phyloP scores from a whole-genome alignment of 1,284 basidiomycete genomes.

The Trametes versicolor region DNA sequence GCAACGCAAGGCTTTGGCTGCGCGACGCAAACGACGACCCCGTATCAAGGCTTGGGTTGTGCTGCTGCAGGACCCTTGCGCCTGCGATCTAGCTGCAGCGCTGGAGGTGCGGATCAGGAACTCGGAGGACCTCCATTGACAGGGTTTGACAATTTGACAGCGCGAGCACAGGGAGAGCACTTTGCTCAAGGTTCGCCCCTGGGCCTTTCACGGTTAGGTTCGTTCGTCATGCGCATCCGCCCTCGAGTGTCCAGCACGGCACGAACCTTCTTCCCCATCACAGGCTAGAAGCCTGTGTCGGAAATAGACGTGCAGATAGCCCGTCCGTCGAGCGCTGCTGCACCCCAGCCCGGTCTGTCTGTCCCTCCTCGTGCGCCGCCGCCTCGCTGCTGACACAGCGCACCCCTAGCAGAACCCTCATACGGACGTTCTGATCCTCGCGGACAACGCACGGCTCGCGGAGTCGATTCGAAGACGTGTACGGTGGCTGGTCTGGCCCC shows the following conservation, averaged over 20 bases:
- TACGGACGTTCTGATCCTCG: conserved; percentile 28
- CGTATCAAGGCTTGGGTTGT: not conserved
- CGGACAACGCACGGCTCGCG: conserved; percentile 1
- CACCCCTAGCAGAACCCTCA: not conserved
- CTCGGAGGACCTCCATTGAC: not conserved
- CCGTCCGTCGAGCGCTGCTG: not conserved
- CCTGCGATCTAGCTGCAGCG: not conserved
- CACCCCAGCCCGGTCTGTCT: not conserved
- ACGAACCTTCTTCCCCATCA: not conserved
- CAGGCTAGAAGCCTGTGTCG: not conserved
- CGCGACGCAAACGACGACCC: not conserved
- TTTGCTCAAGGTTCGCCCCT: too few relatives aligned
- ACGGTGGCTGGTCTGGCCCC: not conserved
- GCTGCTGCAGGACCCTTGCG: not conserved
- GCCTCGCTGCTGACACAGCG: not conserved
- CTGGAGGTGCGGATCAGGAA: conserved; percentile 15
- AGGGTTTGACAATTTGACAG: not conserved
- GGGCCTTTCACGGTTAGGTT: not conserved
- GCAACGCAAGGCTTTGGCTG: not conserved
- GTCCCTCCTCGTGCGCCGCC: not conserved
- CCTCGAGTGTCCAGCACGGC: not conserved
- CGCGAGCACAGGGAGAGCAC: too few relatives aligned
- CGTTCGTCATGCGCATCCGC: not conserved
- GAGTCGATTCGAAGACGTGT: not conserved
- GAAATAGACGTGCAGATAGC: not conserved